phyloP scores from a whole-genome alignment of 169 alveolate genomes.

The Eimeria sp. region DNA sequence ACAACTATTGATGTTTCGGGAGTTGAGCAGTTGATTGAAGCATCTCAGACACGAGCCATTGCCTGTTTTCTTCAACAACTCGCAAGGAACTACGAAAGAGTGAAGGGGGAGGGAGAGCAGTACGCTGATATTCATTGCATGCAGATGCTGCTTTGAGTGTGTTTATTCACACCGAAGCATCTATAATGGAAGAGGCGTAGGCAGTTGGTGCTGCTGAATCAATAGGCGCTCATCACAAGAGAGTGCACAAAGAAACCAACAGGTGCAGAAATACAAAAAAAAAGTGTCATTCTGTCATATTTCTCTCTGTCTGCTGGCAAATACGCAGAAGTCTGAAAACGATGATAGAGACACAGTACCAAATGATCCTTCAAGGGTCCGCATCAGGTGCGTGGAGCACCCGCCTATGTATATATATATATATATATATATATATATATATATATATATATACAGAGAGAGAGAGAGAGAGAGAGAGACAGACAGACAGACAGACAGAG shows the following conservation, averaged over 20 bases:
- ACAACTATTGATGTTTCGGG: constrained; percentile 83
- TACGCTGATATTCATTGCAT: neutral
- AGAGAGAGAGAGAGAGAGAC: too few species aligned
- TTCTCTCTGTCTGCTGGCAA: neutral
- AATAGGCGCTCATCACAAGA: neutral
- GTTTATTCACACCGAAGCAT: too few species aligned
- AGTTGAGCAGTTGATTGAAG: constrained; percentile 86
- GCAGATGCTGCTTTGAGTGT: neutral
- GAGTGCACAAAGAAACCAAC: neutral
- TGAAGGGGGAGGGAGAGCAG: constrained; percentile 36
- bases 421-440: too few species aligned
- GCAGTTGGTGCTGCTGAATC: too few species aligned
- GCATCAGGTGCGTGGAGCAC: constrained; percentile 2
- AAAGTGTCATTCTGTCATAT: neutral
- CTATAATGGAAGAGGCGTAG: too few species aligned
- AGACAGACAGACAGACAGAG: too few species aligned
- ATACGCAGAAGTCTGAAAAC: constrained; percentile 13
- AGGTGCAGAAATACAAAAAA: neutral
- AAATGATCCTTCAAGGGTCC: neutral
- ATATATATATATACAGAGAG: too few species aligned
- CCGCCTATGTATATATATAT: neutral
- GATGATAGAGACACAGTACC: constrained; percentile 49
- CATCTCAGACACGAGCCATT: constrained; percentile 83
- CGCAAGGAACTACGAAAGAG: constrained; percentile 37
- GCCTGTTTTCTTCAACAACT: constrained; percentile 68